phyloP scores from a whole-genome alignment of 768 basidiomycete genomes.

The Mycena crocata region DNA sequence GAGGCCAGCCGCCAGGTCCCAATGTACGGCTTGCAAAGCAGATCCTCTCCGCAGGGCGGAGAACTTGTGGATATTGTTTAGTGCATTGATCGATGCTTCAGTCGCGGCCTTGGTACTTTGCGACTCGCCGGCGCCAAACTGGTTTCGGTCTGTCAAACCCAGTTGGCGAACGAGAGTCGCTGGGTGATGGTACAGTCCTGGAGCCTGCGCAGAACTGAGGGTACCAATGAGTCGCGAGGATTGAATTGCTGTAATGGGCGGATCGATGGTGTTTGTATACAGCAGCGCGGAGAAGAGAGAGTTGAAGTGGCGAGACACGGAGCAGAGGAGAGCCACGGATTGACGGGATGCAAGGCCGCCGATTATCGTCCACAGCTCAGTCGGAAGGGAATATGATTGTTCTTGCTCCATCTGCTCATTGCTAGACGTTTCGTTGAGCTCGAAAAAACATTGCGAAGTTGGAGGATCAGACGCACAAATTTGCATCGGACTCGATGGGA shows the following conservation, averaged over 20 bases:
- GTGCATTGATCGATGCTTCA: neutral
- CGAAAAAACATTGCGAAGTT: neutral
- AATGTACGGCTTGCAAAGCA: slow-evolving; percentile 9
- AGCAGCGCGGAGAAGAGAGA: neutral
- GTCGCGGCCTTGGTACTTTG: neutral
- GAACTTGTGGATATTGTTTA: neutral
- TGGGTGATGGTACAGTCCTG: neutral
- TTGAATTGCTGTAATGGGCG: slow-evolving; percentile 2
- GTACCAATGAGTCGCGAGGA: slow-evolving; percentile 5
- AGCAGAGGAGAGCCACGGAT: slow-evolving; percentile 18
- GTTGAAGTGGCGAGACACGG: slow-evolving; percentile 17
- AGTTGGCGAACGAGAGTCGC: neutral
- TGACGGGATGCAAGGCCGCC: slow-evolving; percentile 8
- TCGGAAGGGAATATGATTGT: neutral
- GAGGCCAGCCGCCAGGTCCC: slow-evolving; percentile 8
- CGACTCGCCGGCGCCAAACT: no score
- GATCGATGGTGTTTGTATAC: slow-evolving; percentile 9
- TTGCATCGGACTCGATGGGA: no score
- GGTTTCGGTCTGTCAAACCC: neutral
- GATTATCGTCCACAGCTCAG: slow-evolving; percentile 17
- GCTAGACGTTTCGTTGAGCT: no score
- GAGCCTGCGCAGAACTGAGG: neutral
- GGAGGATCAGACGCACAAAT: no score
- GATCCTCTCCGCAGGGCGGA: neutral
- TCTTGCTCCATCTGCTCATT: neutral